Evolutionary conservation across 2,329 filamentous ascomycete genomes (phyloP).

Genomic region (Stagonosporopsis vannaccii): DNA sequence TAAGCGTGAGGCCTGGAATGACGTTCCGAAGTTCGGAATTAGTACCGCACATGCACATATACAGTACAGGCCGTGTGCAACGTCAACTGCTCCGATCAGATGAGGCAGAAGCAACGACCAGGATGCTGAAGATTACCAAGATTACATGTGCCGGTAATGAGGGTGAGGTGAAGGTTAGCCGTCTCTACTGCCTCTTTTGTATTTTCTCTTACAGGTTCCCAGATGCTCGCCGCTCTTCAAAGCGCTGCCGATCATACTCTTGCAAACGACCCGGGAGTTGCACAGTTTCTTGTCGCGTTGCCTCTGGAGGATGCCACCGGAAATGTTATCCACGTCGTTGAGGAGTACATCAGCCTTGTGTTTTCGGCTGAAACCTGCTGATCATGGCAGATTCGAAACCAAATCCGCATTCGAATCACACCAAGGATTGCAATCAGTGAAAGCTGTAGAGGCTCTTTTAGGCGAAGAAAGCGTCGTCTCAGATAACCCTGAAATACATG

Average conservation of each 20-base stretch:
- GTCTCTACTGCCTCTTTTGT: background rate
- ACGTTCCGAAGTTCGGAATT: background rate
- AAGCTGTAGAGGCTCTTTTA: background rate
- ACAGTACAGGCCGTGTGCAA: background rate
- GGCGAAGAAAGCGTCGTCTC: background rate
- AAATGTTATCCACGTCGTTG: background rate
- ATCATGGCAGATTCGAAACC: background rate
- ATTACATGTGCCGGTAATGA: background rate
- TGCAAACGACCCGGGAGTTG: background rate
- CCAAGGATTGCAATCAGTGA: background rate
- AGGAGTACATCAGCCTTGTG: background rate
- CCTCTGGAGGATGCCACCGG: background rate
- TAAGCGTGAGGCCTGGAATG: background rate
- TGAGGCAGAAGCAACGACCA: background rate
- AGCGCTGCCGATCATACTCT: background rate
- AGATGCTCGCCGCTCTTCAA: background rate
- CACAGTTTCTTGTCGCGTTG: background rate
- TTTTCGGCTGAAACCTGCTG: background rate
- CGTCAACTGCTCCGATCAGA: background rate
- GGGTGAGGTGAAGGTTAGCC: background rate
- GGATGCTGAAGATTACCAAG: background rate
- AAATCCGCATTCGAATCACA: background rate
- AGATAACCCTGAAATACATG: background rate
- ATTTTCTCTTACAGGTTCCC: background rate
- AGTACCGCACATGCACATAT: background rate